A percentile compares a stretch with the other conserved stretches of the same genome.
Conservation (phyloP, 2,329 filamentous ascomycete species). For the Colletotrichum musae region DNA sequence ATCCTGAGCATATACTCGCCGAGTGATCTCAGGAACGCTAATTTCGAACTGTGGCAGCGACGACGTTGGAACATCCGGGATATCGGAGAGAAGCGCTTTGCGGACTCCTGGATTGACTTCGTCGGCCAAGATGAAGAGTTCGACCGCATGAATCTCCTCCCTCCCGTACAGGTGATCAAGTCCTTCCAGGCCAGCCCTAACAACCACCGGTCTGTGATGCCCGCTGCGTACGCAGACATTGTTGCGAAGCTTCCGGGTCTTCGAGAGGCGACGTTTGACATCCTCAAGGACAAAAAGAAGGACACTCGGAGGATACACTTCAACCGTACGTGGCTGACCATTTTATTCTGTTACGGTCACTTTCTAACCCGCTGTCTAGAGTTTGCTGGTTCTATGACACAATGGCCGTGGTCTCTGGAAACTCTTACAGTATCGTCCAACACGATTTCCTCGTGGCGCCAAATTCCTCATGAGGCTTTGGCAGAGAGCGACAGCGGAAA, state of each 20-base stretch:
- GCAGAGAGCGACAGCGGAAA: conserved; percentile 41
- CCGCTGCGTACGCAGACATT: conserved; percentile 44
- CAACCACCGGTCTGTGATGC: conserved; percentile 42
- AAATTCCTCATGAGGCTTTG: conserved; percentile 43
- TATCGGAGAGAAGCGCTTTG: conserved; percentile 44
- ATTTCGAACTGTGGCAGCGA: conserved; percentile 42
- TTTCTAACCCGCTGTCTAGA: conserved; percentile 9
- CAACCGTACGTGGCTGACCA: conserved; percentile 29
- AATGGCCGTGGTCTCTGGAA: conserved; percentile 42
- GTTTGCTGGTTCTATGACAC: conserved; percentile 37
- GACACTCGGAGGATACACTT: conserved; percentile 38
- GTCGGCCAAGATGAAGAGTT: conserved; percentile 41
- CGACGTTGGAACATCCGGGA: conserved; percentile 42
- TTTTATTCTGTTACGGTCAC: not conserved
- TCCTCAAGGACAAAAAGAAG: conserved; percentile 40
- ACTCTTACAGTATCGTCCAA: conserved; percentile 41
- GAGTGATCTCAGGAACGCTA: conserved; percentile 43
- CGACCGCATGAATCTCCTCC: conserved; percentile 34
- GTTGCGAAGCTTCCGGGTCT: conserved; percentile 41
- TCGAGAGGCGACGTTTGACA: conserved; percentile 37
- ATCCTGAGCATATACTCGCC: conserved; percentile 40
- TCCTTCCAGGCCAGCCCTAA: conserved; percentile 41
- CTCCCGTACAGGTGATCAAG: conserved; percentile 42
- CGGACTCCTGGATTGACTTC: conserved; percentile 41
- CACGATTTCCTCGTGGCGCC: conserved; percentile 43